Percentiles rank a stretch among this genome's conserved stretches.
phyloP scores from a whole-genome alignment of 352 stramenopile genomes.

The Globisporangium carolinianum region DNA sequence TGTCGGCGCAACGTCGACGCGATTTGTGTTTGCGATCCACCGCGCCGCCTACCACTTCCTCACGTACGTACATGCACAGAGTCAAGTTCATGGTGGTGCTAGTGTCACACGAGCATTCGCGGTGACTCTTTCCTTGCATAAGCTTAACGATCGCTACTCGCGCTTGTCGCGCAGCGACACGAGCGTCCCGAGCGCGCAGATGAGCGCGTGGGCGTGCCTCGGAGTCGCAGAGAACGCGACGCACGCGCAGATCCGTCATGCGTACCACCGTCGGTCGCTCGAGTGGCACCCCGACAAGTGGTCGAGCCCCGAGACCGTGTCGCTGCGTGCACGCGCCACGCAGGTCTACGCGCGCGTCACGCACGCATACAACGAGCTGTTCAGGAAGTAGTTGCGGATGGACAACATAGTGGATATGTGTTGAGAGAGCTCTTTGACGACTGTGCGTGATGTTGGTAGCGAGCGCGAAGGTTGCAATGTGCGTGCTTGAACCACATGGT shows the following conservation, averaged over 20 bases:
- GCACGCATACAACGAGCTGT: conserved; percentile 39
- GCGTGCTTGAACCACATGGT: no score
- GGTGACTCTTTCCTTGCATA: no score
- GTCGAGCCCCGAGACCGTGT: conserved; percentile 19
- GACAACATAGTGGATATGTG: not conserved
- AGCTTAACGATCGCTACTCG: not conserved
- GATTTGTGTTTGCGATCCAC: conserved; percentile 33
- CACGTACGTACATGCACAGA: conserved; percentile 25
- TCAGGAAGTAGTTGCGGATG: not conserved
- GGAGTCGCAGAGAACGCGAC: conserved; percentile 33
- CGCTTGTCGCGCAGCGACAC: conserved; percentile 14
- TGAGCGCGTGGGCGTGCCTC: conserved; percentile 44
- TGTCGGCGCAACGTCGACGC: conserved; percentile 9
- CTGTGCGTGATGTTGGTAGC: no score
- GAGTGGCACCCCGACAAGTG: conserved; percentile 76
- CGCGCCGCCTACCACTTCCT: conserved; percentile 41
- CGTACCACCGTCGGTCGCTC: conserved; percentile 53
- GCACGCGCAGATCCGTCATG: conserved; percentile 36
- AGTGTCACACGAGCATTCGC: no score
- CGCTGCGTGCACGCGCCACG: conserved; percentile 21
- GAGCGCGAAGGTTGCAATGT: no score
- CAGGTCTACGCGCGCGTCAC: conserved; percentile 38
- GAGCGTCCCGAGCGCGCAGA: conserved; percentile 28
- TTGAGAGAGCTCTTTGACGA: no score
- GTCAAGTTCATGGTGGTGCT: no score